These are phyloP conservation scores for Aquilaria yunnanensis DNA, from an alignment of 345 rosid genomes.

Conservation along the genomic window DNA sequence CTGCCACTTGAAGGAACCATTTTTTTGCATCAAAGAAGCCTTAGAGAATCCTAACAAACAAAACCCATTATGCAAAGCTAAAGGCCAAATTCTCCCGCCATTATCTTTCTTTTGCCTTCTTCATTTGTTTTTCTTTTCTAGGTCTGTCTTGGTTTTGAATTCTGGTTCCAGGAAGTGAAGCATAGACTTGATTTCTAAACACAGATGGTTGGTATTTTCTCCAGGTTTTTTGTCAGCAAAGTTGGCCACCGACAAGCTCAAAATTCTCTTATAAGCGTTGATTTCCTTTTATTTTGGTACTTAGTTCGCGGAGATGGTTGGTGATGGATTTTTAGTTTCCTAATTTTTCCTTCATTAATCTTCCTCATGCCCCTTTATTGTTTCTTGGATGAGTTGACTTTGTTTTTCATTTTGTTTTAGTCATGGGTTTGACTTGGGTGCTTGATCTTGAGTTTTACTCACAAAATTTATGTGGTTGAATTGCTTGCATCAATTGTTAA, in stretches of 20 bases:
- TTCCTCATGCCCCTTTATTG: background rate
- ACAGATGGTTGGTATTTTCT: slow-evolving; percentile 84
- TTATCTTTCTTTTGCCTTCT: background rate
- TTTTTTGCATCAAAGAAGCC: background rate
- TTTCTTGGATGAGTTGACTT: background rate
- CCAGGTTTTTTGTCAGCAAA: slow-evolving; percentile 71
- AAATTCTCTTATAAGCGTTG: slow-evolving; percentile 60
- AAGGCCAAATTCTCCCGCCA: slow-evolving; percentile 1
- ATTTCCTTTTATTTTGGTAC: background rate
- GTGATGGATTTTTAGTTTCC: slow-evolving; percentile 5
- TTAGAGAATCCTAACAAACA: slow-evolving; percentile 23
- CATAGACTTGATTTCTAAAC: background rate
- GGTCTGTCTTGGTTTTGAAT: slow-evolving; percentile 3
- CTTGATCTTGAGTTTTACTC: background rate
- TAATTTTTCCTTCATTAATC: background rate
- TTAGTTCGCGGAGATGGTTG: background rate
- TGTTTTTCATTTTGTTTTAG: background rate
- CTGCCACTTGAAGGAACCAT: too few species aligned
- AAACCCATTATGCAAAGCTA: slow-evolving; percentile 35
- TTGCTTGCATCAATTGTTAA: too few species aligned
- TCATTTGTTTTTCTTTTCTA: background rate
- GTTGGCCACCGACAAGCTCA: slow-evolving; percentile 73
- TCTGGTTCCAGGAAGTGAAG: slow-evolving; percentile 4
- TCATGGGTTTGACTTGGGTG: too few species aligned
- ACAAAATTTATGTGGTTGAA: background rate